Evolutionary conservation across 441 rosid species (phyloP).

Genomic region (Arabidopsis hybrid): DNA sequence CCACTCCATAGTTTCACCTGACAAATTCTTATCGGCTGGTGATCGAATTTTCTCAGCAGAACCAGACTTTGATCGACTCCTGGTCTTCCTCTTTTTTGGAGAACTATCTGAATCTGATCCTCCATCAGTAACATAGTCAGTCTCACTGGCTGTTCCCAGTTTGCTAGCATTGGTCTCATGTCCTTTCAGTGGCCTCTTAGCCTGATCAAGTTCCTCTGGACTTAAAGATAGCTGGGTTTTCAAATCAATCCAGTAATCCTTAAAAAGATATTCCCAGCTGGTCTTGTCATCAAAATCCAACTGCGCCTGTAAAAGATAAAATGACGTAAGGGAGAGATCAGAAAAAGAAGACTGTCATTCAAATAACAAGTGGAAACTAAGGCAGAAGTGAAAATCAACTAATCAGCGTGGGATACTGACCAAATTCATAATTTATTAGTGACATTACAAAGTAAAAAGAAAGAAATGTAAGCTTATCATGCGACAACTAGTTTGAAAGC

Average conservation of each 20-base stretch:
- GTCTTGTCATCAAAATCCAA: constrained; percentile 86
- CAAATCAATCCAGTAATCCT: constrained; percentile 89
- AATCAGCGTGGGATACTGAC: constrained; percentile 16
- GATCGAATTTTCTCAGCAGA: constrained; percentile 50
- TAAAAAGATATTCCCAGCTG: constrained; percentile 96
- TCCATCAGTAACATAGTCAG: constrained; percentile 57
- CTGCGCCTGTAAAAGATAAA: constrained; percentile 60
- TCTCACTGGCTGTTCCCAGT: constrained; percentile 58
- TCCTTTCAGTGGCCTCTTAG: constrained; percentile 81
- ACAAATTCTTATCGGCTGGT: constrained; percentile 41
- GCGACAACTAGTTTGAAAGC: constrained; percentile 32
- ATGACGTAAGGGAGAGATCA: constrained; percentile 12
- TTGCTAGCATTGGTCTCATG: constrained; percentile 57
- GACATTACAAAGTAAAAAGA: constrained; percentile 24
- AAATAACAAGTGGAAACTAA: constrained; percentile 22
- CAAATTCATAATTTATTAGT: constrained; percentile 11
- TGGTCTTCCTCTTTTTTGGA: constrained; percentile 76
- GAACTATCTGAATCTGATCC: constrained; percentile 71
- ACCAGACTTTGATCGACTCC: constrained; percentile 65
- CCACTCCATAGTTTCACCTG: constrained; percentile 69
- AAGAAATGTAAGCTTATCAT: constrained; percentile 25
- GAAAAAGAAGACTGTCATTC: constrained; percentile 28
- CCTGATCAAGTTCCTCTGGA: constrained; percentile 67
- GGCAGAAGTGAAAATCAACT: constrained; percentile 25
- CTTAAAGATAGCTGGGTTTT: constrained; percentile 73